Percentiles rank a stretch among this genome's conserved stretches.
phyloP scores from a whole-genome alignment of 2,329 filamentous ascomycete genomes.

The Dactylellina drechsleri region DNA sequence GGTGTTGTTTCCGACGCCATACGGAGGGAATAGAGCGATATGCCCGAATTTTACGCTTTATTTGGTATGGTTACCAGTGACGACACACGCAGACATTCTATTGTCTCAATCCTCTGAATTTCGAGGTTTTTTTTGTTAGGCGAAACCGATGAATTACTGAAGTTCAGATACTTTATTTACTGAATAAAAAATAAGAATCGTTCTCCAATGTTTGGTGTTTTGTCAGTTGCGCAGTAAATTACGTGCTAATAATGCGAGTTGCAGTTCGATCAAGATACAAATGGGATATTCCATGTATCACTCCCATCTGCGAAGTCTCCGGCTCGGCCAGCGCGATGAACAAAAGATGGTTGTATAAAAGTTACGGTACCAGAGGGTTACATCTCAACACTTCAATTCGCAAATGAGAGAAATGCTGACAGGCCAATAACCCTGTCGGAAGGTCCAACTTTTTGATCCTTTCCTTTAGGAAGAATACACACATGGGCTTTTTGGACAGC shows the following conservation, averaged over 20 bases:
- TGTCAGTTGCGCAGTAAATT: too few relatives aligned
- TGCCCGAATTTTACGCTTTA: neutral
- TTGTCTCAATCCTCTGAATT: neutral
- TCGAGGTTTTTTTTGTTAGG: too few relatives aligned
- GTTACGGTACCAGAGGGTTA: conserved; percentile 18
- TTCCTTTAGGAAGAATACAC: conserved; percentile 21
- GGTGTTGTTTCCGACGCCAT: neutral
- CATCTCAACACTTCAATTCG: neutral
- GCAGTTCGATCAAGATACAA: neutral
- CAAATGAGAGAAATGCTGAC: conserved; percentile 15
- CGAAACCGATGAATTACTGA: too few relatives aligned
- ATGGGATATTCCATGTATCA: neutral
- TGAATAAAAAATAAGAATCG: too few relatives aligned
- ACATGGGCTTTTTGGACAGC: conserved; percentile 12
- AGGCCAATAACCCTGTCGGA: conserved; percentile 15
- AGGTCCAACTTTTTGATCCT: conserved; percentile 5
- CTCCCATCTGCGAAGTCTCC: neutral
- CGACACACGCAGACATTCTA: neutral
- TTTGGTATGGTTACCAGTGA: neutral
- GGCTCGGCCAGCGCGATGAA: neutral
- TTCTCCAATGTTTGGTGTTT: neutral
- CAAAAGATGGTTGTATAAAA: too few relatives aligned
- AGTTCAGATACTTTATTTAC: too few relatives aligned
- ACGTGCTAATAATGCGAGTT: neutral
- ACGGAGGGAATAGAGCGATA: neutral